A percentile compares a stretch with the other conserved stretches of the same genome.
phyloP scores from a whole-genome alignment of 257 asterid genomes.

The Ajuga chamaepitys region DNA sequence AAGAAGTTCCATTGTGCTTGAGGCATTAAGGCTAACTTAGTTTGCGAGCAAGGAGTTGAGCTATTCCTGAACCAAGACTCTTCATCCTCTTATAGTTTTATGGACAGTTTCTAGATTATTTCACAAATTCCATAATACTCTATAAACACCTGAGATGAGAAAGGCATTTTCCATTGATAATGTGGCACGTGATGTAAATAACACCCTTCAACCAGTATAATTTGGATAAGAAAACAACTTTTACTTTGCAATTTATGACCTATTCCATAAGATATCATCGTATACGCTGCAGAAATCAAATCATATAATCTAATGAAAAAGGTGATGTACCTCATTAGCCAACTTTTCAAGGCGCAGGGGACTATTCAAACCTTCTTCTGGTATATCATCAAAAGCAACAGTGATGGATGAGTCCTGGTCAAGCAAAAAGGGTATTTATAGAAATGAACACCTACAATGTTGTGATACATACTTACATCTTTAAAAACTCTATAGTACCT shows the following conservation, averaged over 20 bases:
- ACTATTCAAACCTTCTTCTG: slow-evolving; percentile 85
- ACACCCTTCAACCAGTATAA: background rate
- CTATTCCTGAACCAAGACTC: slow-evolving; percentile 2
- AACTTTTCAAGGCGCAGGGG: slow-evolving; percentile 88
- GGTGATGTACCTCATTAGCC: slow-evolving; percentile 78
- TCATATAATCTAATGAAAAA: background rate
- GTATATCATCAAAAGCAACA: slow-evolving; percentile 90
- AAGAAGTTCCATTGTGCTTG: background rate
- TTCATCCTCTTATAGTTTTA: background rate
- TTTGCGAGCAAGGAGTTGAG: background rate
- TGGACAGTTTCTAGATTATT: background rate
- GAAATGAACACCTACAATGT: background rate
- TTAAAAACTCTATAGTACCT: slow-evolving; percentile 37
- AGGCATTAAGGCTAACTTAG: background rate
- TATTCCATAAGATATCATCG: background rate
- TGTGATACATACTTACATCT: slow-evolving; percentile 1
- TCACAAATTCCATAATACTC: background rate
- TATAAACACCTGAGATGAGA: background rate
- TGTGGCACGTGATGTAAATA: background rate
- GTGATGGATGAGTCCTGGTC: slow-evolving; percentile 89
- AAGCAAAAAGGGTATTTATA: slow-evolving; percentile 13
- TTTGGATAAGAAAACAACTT: background rate
- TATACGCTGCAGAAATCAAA: slow-evolving; percentile 5
- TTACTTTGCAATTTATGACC: background rate
- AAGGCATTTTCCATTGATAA: slow-evolving; percentile 1